Base-by-base conservation (phyloP, 1,284 basidiomycete species). In the Ustilago nuda region DNA sequence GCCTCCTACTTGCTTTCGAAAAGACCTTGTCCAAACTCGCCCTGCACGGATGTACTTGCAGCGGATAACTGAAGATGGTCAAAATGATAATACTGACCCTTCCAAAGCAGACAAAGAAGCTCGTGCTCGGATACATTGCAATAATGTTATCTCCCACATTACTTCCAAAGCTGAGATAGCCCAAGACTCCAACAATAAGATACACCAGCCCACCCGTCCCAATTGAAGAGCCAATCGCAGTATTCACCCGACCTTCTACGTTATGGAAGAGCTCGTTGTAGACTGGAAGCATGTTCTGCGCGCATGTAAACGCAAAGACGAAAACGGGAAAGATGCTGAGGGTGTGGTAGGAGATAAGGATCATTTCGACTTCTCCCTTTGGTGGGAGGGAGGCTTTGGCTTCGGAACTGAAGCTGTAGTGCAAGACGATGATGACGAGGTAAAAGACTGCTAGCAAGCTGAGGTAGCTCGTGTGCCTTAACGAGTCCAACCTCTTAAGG, bases 101-200 rank as follows among this genome's bases (percentile, higher is more conserved):
- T 7, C 95, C 95, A 72, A 97, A 86, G 45, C 95, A 94, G 73
- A 99, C 93, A 86, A 97, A 93, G 37, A 96, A 87, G 43, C 94
- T 94, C 1, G 93, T 93, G n/a, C 93, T 91, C 2, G 95, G 94
- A 83, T 97, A 98, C 86, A 80, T 85, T 41, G 84, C 78, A 45
- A 85, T 85, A 61, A 85, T 84, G 64, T 85, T 85, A 56, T 78
- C 76, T 17, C 75, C 73, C 4, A 83, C 80, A 81, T 91, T 92
- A 53, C 91, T 91, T 2, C 97, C 97, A 86, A 99, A 99, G 0
- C 96, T 98, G 48, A 98, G 88, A 86, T 99, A 99, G 0, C 97
- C 97, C 78, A 96, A 91, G 15, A 82, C 76, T 5, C 79, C 84
- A 2, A 86, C 81, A 43, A 84, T 74, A 35, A 82, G 64, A 32